Evolutionary conservation across 352 stramenopile species (phyloP).

Genomic region (Phytophthora pseudosyringae): DNA sequence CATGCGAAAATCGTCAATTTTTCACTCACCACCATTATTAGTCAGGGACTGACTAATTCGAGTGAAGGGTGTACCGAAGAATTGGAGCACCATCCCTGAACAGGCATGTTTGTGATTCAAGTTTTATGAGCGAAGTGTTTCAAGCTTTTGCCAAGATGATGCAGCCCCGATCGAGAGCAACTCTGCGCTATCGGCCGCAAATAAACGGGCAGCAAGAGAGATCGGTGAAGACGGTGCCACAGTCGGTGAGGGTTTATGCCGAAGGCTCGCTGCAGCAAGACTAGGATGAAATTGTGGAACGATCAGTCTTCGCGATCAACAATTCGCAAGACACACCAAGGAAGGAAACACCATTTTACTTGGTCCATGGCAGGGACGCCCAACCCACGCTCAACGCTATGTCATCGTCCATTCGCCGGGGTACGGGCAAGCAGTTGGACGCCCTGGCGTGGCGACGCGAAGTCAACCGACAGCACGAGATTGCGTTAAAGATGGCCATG

Average conservation of each 20-base stretch:
- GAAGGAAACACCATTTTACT: conserved; percentile 7
- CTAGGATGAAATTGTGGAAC: neutral
- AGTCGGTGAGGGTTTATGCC: conserved; percentile 1
- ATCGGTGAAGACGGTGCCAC: neutral
- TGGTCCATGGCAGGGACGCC: conserved; percentile 1
- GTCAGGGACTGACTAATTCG: no score
- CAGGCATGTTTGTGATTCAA: neutral
- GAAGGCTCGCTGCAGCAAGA: conserved; percentile 3
- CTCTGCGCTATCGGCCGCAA: neutral
- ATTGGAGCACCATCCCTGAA: neutral
- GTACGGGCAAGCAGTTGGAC: neutral
- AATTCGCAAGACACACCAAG: neutral
- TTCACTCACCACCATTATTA: no score
- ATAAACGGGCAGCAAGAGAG: conserved; percentile 1
- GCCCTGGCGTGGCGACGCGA: conserved; percentile 3
- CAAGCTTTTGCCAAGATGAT: no score
- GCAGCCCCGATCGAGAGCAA: neutral
- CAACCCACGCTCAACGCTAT: neutral
- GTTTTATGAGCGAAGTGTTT: no score
- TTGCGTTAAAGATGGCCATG: neutral
- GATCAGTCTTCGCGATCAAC: conserved; percentile 1
- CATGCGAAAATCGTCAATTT: no score
- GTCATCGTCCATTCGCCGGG: neutral
- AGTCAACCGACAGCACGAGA: conserved; percentile 5
- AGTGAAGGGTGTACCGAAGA: no score